Percentiles rank a stretch among this genome's conserved stretches.
Evolutionary conservation across 2,329 filamentous ascomycete species (phyloP).

Genomic region (Fusarium tuaranense): DNA sequence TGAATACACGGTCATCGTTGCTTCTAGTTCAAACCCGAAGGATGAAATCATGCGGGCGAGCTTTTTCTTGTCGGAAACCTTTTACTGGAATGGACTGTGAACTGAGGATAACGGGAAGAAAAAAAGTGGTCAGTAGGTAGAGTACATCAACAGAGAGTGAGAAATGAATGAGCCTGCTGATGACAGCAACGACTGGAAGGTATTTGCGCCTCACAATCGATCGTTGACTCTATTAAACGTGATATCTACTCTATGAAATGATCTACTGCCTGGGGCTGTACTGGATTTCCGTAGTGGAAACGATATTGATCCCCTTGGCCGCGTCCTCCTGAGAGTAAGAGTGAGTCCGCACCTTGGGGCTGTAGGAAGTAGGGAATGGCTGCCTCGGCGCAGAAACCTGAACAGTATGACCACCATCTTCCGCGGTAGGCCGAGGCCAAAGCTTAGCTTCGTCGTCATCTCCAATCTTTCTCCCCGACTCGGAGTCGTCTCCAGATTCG

Average conservation of each 20-base stretch:
- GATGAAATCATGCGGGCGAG: conserved; percentile 20
- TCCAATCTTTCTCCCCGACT: conserved; percentile 23
- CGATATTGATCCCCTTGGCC: conserved; percentile 23
- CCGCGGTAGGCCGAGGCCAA: conserved; percentile 21
- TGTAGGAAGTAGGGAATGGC: neutral
- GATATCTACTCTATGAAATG: neutral
- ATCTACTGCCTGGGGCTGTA: conserved; percentile 25
- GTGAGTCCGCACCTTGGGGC: neutral
- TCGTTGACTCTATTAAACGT: neutral
- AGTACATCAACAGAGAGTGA: no score
- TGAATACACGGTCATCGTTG: conserved; percentile 30
- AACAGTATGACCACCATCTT: conserved; percentile 14
- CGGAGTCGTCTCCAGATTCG: conserved; percentile 35
- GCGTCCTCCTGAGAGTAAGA: neutral
- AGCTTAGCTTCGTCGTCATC: conserved; percentile 37
- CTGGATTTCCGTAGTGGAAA: conserved; percentile 28
- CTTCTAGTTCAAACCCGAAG: conserved; percentile 31
- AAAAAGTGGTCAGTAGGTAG: neutral
- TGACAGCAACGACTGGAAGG: no score
- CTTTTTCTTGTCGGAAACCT: conserved; percentile 13
- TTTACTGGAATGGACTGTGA: conserved; percentile 31
- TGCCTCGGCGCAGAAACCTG: conserved; percentile 13
- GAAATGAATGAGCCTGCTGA: neutral
- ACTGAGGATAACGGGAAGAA: neutral
- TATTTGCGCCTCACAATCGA: neutral